These are phyloP conservation scores for Botrytis elliptica DNA, from an alignment of 2,329 filamentous ascomycete genomes.

Conservation along the genomic window DNA sequence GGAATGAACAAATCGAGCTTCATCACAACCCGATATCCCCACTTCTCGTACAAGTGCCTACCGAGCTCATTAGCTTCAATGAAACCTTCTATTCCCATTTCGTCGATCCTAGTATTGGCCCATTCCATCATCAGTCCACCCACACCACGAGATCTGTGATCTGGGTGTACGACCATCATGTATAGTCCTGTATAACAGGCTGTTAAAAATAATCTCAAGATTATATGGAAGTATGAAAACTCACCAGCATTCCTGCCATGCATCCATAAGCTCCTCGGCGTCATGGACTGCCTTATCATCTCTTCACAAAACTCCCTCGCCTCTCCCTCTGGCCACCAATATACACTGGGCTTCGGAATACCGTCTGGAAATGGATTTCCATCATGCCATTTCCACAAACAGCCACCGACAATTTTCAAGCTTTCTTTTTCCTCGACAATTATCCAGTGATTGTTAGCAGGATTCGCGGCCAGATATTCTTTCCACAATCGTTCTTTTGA, in stretches of 20 bases:
- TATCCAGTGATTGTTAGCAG: not conserved
- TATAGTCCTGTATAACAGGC: not conserved
- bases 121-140: constrained; percentile 16
- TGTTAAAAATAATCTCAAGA: not conserved
- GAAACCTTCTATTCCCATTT: not conserved
- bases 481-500: not conserved
- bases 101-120: not conserved
- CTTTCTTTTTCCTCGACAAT: not conserved
- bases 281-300: constrained; percentile 5
- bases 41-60: constrained; percentile 6
- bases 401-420: not conserved
- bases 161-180: constrained; percentile 9
- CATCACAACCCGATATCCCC: constrained; percentile 10
- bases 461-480: not conserved
- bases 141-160: not conserved
- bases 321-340: constrained; percentile 6
- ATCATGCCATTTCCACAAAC: constrained; percentile 5
- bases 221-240: not conserved
- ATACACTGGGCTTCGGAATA: not conserved
- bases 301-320: constrained; percentile 1
- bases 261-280: not conserved
- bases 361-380: not conserved
- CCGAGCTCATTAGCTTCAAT: constrained; percentile 7
- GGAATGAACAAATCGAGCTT: constrained; percentile 9
- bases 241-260: not conserved